Evolutionary conservation across 176 grass and related monocot species (phyloP).

Genomic region (Aegilops longissima): DNA sequence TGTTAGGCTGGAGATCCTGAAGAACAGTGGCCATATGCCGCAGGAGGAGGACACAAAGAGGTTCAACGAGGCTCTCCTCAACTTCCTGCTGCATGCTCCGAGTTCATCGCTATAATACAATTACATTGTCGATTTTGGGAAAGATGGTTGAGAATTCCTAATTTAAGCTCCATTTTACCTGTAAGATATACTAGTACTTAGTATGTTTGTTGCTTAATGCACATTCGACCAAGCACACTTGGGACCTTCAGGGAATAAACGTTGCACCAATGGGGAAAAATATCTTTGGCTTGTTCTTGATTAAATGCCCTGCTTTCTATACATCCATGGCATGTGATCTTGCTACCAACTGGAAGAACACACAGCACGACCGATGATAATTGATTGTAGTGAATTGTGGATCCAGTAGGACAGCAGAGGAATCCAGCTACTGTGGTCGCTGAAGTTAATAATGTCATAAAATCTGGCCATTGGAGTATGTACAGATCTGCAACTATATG

Average conservation of each 20-base stretch:
- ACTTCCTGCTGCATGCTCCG: conserved; percentile 50
- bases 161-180: not conserved
- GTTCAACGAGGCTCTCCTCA: conserved; percentile 68
- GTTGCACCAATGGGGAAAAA: not conserved
- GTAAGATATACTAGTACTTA: not conserved
- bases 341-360: not conserved
- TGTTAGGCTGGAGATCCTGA: conserved; percentile 59
- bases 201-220: not conserved
- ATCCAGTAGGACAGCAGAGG: not conserved
- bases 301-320: not conserved
- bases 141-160: not conserved
- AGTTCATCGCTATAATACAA: conserved; percentile 27
- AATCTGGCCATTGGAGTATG: not conserved
- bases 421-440: not conserved
- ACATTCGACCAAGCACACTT: not conserved
- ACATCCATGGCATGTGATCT: not conserved
- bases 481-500: not conserved
- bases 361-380: not conserved
- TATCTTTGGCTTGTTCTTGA: not conserved
- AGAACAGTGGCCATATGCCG: conserved; percentile 69
- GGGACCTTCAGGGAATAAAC: not conserved
- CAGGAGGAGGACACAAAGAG: conserved; percentile 63
- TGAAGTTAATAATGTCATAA: not conserved
- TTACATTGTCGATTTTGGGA: not conserved
- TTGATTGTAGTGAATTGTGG: not conserved